Base-by-base conservation (phyloP, 768 basidiomycete species). In the Antrodiella citrinella region DNA sequence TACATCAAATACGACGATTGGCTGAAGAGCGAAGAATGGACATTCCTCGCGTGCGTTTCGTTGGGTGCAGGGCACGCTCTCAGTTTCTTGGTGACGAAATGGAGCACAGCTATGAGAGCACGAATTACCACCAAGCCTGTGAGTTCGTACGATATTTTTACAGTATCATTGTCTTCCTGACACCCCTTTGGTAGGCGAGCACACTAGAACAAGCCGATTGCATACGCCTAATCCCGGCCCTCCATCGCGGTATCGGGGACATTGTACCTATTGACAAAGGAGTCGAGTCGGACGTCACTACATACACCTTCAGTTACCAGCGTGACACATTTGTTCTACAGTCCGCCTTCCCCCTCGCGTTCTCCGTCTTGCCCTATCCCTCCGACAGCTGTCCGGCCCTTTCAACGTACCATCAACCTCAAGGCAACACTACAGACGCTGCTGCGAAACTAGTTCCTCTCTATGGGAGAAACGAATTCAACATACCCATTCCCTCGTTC, bases 401-500 rank as follows among this genome's bases (percentile, higher is more conserved):
- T 4, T 74, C 76, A 2, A 73, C 78, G 9, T 94, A 89, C 67
- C 64, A 79, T 39, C 56, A 69, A 21, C 78, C 82, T 0, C 71
- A 68, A n/a, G 79, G 83, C 4, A 73, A 96, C 26, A 56, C 70
- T 1, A 57, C 68, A 0, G 59, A 67, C 1, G 68, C 76, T 24
- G 69, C 84, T 18, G 72, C 77, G 0, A 66, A 72, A 0, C 69
- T 90, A 21, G 67, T 71, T 39, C 71, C 72, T 4, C 72, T 93
- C 19, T 99, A 91, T 62, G 96, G 95, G 50, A 80, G 81, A 58
- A 99, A 99, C 69, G 88, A 91, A 61, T 98, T 97, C 69, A 82
- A 96, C 64, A 97, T 99, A 55, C 96, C 96, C 2, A 89, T 99
- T 39, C 96, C 96, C 4, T 87, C 88, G 1, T 99, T 99, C 63